Evolutionary conservation across 352 stramenopile species (phyloP).

Genomic region (Pythium sukuiense): DNA sequence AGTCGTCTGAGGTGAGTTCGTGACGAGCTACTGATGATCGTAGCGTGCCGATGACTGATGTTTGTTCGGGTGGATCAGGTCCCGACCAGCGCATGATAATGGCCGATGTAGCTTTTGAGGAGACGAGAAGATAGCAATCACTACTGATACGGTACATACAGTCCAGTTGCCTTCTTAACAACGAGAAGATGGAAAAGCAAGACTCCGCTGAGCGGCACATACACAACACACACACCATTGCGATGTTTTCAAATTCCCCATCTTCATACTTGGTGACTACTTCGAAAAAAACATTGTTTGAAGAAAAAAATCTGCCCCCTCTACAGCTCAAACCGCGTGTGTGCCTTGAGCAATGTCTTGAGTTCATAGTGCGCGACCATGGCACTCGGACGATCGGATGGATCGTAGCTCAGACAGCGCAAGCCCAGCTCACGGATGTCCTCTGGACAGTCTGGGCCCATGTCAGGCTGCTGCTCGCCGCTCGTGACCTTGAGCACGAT

Average conservation of each 20-base stretch:
- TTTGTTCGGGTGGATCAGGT: conserved; percentile 9
- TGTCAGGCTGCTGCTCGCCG: conserved; percentile 54
- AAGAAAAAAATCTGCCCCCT: not conserved
- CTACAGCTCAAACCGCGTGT: conserved; percentile 23
- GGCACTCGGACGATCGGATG: conserved; percentile 60
- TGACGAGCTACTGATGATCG: not conserved
- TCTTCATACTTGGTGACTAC: conserved; percentile 9
- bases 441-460: conserved; percentile 58
- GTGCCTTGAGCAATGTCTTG: conserved; percentile 56
- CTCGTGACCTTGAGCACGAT: conserved; percentile 78
- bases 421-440: conserved; percentile 62
- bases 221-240: not conserved
- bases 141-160: not conserved
- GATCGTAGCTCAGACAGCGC: conserved; percentile 67
- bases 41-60: not conserved
- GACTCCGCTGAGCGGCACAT: not conserved
- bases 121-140: not conserved
- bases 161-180: not conserved
- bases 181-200: conserved; percentile 1
- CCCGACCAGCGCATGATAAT: conserved; percentile 23
- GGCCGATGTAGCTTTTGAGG: not conserved
- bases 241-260: not conserved
- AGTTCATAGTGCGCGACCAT: conserved; percentile 79
- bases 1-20: conserved; percentile 26
- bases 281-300: not conserved